Base-by-base conservation (phyloP, 176 grass and related monocot species). In the Ensete glaucum region DNA sequence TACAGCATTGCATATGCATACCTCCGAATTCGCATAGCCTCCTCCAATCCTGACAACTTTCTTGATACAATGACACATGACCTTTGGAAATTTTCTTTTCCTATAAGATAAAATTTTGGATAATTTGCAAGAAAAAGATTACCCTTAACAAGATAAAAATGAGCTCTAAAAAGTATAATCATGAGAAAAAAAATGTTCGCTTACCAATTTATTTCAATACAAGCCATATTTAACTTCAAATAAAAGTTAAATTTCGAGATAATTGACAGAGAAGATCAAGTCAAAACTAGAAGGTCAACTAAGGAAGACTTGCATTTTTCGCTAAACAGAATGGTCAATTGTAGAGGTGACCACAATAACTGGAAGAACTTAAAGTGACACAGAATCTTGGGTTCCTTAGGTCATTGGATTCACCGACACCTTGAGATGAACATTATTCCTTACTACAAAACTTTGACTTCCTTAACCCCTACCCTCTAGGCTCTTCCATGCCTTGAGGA, bases 1-100 rank as follows among this genome's bases (percentile, higher is more conserved):
- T 2, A 43, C 2, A 27, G 34, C 14, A 67, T 67, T 9, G 16
- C 7, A 55, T 73, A 54, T 53, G 54, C 54, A 59, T 73, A 73
- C 73, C 73, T 75, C 19, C 55, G 53, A 75, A 75, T 75, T 75
- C 73, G 54, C 55, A 60, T 48, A 48, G 73, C 73, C 54, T 75
- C 73, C 54, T 75, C 73, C 73, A 75, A 48, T 1, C 73, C 73
- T 59, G 73, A 75, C 15, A 75, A 58, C n/a, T 58, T 75, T n/a
- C 54, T 75, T 11, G 73, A 75, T 12, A 70, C 43, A 50, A 70
- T 70, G 14, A 20, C 25, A 6, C 16, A 49, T 70, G 16, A 9
- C 17, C 67, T 70, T 48, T 70, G 17, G 2, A 20, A 10, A 51
- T 0, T 51, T 50, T 50, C 34, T 50, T 70, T 50, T 70, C 67